These are phyloP conservation scores for Apiospora aurea DNA, from an alignment of 2,329 filamentous ascomycete genomes.

Conservation along the genomic window DNA sequence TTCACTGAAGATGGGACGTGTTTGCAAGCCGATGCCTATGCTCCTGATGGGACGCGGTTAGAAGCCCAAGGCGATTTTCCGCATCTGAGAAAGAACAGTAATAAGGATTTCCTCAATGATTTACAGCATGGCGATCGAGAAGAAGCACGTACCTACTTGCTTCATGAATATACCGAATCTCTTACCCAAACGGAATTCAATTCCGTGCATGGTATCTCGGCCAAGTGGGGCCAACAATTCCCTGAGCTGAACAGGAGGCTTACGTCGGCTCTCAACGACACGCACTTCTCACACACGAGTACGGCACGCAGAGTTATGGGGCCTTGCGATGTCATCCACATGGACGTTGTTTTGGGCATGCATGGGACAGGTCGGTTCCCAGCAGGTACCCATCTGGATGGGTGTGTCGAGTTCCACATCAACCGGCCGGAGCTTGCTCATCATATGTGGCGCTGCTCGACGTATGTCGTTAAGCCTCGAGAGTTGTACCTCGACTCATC, in stretches of 20 bases:
- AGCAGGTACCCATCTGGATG: conserved; percentile 64
- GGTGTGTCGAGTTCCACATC: conserved; percentile 65
- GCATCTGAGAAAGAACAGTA: conserved; percentile 61
- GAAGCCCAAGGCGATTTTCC: conserved; percentile 51
- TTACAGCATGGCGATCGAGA: conserved; percentile 56
- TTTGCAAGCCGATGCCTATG: conserved; percentile 37
- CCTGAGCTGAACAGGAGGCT: conserved; percentile 62
- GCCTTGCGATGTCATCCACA: conserved; percentile 66
- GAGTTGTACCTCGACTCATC: conserved; percentile 56
- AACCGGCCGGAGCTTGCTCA: conserved; percentile 60
- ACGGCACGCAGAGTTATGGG: conserved; percentile 43
- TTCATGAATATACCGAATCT: conserved; percentile 65
- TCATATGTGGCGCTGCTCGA: conserved; percentile 67
- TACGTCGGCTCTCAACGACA: conserved; percentile 55
- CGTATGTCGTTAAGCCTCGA: conserved; percentile 63
- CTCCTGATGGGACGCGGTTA: conserved; percentile 37
- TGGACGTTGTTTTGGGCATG: conserved; percentile 66
- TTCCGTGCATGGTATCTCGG: conserved; percentile 59
- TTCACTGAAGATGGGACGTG: conserved; percentile 22
- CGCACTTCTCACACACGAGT: conserved; percentile 39
- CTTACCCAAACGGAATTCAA: conserved; percentile 63
- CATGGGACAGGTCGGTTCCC: conserved; percentile 65
- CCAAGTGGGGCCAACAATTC: conserved; percentile 65
- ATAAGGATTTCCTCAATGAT: conserved; percentile 54
- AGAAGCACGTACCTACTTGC: conserved; percentile 49